phyloP scores from a whole-genome alignment of 2,329 filamentous ascomycete genomes.

The Chrysoporthe cubensis region DNA sequence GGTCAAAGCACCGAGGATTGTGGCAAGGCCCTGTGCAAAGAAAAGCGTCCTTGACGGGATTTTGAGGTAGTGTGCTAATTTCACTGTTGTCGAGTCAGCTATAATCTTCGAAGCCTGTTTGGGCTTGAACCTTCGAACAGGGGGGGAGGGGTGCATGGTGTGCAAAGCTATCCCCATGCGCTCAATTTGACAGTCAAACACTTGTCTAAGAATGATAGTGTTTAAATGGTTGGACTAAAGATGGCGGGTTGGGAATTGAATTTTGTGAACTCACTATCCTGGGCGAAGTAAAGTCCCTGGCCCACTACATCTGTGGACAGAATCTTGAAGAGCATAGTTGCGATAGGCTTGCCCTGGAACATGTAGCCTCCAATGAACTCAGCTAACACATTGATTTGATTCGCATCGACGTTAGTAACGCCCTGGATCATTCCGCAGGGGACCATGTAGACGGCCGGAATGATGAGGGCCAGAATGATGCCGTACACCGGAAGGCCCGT shows the following conservation, averaged over 20 bases:
- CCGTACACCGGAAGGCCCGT: constrained; percentile 50
- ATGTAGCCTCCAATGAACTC: constrained; percentile 54
- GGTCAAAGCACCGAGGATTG: constrained; percentile 49
- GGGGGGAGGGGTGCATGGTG: too few relatives aligned
- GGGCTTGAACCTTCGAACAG: not conserved
- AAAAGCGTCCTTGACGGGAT: constrained; percentile 53
- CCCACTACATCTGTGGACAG: constrained; percentile 46
- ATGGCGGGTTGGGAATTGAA: not conserved
- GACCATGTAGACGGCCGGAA: constrained; percentile 50
- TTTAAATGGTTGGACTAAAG: too few relatives aligned
- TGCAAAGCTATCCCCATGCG: not conserved
- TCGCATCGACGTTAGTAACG: constrained; percentile 52
- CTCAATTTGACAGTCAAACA: not conserved
- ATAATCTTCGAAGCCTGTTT: too few relatives aligned
- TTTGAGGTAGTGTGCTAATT: constrained; percentile 56
- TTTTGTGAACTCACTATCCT: constrained; percentile 40
- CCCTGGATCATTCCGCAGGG: constrained; percentile 53
- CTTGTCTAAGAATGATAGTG: too few relatives aligned
- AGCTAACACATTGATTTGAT: constrained; percentile 51
- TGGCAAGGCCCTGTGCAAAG: constrained; percentile 51
- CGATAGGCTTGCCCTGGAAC: constrained; percentile 49
- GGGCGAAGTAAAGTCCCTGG: constrained; percentile 50
- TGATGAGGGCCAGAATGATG: constrained; percentile 47
- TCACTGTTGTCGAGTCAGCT: constrained; percentile 37
- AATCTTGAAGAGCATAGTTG: constrained; percentile 51